Evolutionary conservation across 495 filamentous ascomycete species (phyloP), one percentile per base, ranked within the genome.

Genomic region (Geoglossum glabrum): DNA sequence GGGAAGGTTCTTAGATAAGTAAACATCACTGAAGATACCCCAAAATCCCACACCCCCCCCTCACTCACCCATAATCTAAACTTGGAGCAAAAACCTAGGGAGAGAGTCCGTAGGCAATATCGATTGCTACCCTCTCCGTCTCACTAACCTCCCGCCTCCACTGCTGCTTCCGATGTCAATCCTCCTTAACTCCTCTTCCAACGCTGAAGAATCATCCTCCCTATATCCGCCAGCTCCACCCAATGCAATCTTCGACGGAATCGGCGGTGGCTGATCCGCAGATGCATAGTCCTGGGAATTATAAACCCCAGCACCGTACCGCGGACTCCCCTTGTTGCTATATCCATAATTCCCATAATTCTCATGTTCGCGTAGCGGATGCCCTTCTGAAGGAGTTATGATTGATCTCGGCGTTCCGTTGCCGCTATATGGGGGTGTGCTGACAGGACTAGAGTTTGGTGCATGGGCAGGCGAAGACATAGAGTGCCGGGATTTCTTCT

Each of bases 111-210:
- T 17, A 6, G 17, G n/a, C n/a, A n/a, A n/a, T n/a, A 47, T 56
- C 11, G 11, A 31, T 38, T 52, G 4, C 4, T 58, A 58, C 10
- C 28, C 5, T 23, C 52, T 58, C 21, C 55, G 26, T 38, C 59
- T 58, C 33, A 52, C 59, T 17, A 57, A 33, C 10, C 47, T 52
- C 50, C 57, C 45, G 21, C 56, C 65, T 51, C 11, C 62, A n/a
- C n/a, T n/a, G n/a, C n/a, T n/a, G 59, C 43, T 67, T 60, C 87
- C 87, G 59, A 95, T 84, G 69, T 95, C 86, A 61, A 95, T 94
- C 30, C 74, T 79, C 60, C 77, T 79, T 68, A 95, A 74, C 69
- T 95, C 88, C 57, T 87, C 78, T 65, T 86, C 84, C 57, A 95
- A 69, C 9, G 85, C 79, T 74, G 73, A 74, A 80, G 66, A 73